These are phyloP conservation scores for Penicillium cataractarum DNA, from an alignment of 495 filamentous ascomycete species.

Conservation along the genomic window DNA sequence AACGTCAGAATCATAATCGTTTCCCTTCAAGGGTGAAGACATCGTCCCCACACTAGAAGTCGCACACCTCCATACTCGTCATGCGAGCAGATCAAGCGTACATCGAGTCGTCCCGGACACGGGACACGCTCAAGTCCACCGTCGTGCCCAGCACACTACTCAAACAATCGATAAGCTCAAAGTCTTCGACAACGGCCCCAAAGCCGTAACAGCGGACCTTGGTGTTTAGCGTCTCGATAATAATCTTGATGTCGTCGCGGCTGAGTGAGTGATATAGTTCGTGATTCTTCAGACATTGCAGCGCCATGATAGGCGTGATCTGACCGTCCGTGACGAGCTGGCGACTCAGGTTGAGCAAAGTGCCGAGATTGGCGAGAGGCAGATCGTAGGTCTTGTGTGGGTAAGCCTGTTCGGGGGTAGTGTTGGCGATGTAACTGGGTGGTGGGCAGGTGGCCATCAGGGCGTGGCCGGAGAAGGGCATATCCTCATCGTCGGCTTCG, in stretches of 20 bases:
- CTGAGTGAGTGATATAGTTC: conserved; percentile 66
- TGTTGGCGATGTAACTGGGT: conserved; percentile 49
- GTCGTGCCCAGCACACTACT: conserved; percentile 70
- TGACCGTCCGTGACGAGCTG: conserved; percentile 86
- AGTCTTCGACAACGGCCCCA: conserved; percentile 72
- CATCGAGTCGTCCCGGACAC: conserved; percentile 39
- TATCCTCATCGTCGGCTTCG: conserved; percentile 53
- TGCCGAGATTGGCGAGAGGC: conserved; percentile 71
- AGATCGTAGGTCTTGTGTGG: conserved; percentile 55
- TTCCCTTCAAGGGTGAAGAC: neutral
- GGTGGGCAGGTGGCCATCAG: conserved; percentile 90
- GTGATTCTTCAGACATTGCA: conserved; percentile 77
- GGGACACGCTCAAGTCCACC: conserved; percentile 48
- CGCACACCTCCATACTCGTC: neutral
- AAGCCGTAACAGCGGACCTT: conserved; percentile 95
- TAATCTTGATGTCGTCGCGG: conserved; percentile 67
- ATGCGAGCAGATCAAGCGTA: conserved; percentile 33
- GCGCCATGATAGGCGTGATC: conserved; percentile 96
- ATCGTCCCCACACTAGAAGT: neutral
- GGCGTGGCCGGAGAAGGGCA: conserved; percentile 73
- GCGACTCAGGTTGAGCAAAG: conserved; percentile 81
- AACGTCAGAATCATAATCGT: conserved; percentile 24
- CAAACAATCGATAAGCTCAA: conserved; percentile 86
- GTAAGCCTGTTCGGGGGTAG: conserved; percentile 45
- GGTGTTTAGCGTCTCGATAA: conserved; percentile 71